phyloP scores from a whole-genome alignment of 257 asterid genomes.

The Marsdenia floribunda region DNA sequence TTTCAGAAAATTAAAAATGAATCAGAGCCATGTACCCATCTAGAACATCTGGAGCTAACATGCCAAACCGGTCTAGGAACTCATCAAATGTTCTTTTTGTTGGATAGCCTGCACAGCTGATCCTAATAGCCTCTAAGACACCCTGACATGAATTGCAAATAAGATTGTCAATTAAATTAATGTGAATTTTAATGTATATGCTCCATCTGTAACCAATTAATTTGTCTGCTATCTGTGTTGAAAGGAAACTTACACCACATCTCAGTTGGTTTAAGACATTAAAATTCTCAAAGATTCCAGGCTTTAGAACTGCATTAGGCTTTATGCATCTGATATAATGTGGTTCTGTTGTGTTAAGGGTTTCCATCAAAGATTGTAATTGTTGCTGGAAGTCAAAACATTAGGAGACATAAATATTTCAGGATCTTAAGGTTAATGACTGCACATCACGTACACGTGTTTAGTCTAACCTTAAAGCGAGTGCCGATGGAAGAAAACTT shows the following conservation, averaged over 20 bases:
- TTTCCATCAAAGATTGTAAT: constrained; percentile 89
- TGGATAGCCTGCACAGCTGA: constrained; percentile 97
- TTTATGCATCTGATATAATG: constrained; percentile 95
- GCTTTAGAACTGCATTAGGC: constrained; percentile 85
- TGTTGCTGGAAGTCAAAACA: constrained; percentile 67
- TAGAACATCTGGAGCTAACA: constrained; percentile 71
- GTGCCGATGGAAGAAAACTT: constrained; percentile 93
- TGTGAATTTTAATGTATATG: neutral
- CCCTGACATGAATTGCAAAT: constrained; percentile 54
- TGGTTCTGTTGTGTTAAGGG: constrained; percentile 87
- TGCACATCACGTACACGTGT: constrained; percentile 2
- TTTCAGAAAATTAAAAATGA: neutral
- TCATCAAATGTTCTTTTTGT: constrained; percentile 89
- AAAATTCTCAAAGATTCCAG: constrained; percentile 86
- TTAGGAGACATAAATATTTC: constrained; percentile 15
- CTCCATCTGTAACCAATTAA: neutral
- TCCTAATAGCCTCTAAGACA: constrained; percentile 93
- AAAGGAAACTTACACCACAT: constrained; percentile 74
- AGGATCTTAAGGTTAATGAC: constrained; percentile 15
- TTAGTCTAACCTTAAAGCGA: constrained; percentile 76
- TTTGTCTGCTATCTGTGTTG: neutral
- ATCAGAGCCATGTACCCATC: constrained; percentile 48
- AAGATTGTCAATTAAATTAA: constrained; percentile 20
- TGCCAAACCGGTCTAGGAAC: constrained; percentile 91
- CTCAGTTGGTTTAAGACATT: constrained; percentile 84